Percentiles rank a stretch among this genome's conserved stretches.
Conservation (phyloP, 2,329 filamentous ascomycete species). For the Lachnellula hyalina region DNA sequence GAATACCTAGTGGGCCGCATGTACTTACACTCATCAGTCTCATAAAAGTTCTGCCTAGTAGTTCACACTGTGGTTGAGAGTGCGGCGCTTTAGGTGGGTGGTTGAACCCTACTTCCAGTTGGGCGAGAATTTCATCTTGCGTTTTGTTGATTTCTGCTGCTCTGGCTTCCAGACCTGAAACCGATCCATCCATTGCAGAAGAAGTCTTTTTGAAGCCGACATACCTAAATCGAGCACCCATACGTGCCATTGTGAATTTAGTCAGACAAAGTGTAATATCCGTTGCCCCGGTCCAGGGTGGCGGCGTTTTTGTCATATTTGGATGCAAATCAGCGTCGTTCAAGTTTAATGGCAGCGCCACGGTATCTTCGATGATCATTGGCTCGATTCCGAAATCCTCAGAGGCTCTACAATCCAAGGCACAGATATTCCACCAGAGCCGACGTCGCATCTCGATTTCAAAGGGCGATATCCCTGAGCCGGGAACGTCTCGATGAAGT, state of each 20-base stretch:
- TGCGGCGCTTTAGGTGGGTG: neutral
- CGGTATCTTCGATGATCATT: constrained; percentile 43
- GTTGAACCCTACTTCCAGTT: no score
- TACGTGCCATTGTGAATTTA: neutral
- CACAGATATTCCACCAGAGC: constrained; percentile 56
- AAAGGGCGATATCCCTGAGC: constrained; percentile 49
- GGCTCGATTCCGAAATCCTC: constrained; percentile 43
- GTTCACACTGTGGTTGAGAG: neutral
- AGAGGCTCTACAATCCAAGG: constrained; percentile 49
- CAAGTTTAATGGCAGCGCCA: constrained; percentile 22
- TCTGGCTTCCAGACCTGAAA: neutral
- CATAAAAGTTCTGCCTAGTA: neutral
- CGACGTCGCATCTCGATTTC: constrained; percentile 56
- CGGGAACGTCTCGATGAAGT: constrained; percentile 38
- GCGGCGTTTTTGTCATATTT: neutral
- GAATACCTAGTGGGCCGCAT: no score
- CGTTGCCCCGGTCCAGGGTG: neutral
- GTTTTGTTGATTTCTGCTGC: neutral
- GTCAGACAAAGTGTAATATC: neutral
- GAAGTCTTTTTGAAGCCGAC: neutral
- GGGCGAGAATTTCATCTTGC: neutral
- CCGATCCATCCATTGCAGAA: neutral
- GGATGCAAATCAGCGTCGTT: constrained; percentile 1
- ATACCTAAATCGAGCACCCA: neutral
- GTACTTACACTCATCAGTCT: neutral